These are phyloP conservation scores for Monosporascus sp. DNA, from an alignment of 2,329 filamentous ascomycete genomes.

Conservation along the genomic window DNA sequence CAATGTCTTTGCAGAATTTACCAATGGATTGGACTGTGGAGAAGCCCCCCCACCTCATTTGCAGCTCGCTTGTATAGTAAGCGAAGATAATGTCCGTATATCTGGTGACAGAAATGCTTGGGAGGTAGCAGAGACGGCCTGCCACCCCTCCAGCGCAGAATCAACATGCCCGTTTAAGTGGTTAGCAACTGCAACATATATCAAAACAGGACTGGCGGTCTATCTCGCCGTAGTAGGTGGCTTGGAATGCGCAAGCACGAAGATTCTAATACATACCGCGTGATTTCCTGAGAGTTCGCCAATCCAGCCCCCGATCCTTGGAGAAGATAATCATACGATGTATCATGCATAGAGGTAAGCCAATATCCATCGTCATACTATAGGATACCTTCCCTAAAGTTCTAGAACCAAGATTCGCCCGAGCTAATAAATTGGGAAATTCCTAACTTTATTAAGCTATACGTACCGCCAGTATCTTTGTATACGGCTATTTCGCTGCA, in stretches of 20 bases:
- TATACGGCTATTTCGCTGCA: too few species aligned
- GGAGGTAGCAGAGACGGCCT: neutral
- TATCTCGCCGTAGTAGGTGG: neutral
- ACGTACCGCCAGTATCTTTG: too few species aligned
- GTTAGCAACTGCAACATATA: neutral
- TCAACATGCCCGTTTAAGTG: neutral
- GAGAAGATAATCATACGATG: too few species aligned
- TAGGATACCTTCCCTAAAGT: too few species aligned
- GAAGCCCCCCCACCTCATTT: neutral
- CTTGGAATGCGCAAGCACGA: neutral
- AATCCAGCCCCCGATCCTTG: neutral
- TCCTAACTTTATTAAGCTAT: too few species aligned
- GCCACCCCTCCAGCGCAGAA: neutral
- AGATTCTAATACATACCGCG: neutral
- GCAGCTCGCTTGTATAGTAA: neutral
- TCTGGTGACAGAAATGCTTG: neutral
- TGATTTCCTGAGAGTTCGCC: neutral
- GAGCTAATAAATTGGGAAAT: too few species aligned
- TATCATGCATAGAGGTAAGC: too few species aligned
- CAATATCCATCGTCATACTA: too few species aligned
- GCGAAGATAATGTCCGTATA: neutral
- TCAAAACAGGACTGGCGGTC: neutral
- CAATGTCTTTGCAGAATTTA: too few species aligned
- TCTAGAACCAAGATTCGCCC: too few species aligned
- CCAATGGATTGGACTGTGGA: neutral